A percentile compares a stretch with the other conserved stretches of the same genome.
Evolutionary conservation across 495 filamentous ascomycete species (phyloP).

Genomic region (Hypoxylon subgilvum): DNA sequence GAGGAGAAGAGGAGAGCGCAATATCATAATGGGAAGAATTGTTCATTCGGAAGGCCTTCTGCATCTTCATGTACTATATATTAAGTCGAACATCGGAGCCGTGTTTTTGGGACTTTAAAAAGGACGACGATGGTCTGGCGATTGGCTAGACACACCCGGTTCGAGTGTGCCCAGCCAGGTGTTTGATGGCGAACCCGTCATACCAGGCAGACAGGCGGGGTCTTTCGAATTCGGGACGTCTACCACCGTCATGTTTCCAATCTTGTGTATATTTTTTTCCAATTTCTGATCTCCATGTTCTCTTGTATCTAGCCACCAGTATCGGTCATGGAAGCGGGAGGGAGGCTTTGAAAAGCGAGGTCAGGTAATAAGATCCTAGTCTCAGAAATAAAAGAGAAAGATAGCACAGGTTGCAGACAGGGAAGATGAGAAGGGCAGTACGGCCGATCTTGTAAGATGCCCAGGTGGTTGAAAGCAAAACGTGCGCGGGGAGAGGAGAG

Average conservation of each 20-base stretch:
- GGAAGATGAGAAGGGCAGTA: constrained; percentile 1
- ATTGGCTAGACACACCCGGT: constrained; percentile 11
- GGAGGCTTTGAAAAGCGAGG: constrained; percentile 18
- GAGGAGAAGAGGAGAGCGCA: constrained; percentile 28
- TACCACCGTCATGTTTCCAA: constrained; percentile 24
- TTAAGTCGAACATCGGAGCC: constrained; percentile 19
- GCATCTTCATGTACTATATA: constrained; percentile 39
- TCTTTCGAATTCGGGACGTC: constrained; percentile 26
- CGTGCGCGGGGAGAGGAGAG: constrained; percentile 16
- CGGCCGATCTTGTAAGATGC: constrained; percentile 18
- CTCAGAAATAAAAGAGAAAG: constrained; percentile 11
- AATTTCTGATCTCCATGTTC: constrained; percentile 28
- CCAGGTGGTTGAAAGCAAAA: constrained; percentile 12
- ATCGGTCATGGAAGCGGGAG: constrained; percentile 20
- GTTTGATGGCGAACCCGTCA: constrained; percentile 28
- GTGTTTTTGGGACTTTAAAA: constrained; percentile 21
- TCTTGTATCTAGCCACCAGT: constrained; percentile 24
- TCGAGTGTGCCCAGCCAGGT: constrained; percentile 16
- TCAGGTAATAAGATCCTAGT: constrained; percentile 35
- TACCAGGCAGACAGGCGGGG: constrained; percentile 28
- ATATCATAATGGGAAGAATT: constrained; percentile 33
- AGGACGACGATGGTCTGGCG: constrained; percentile 8
- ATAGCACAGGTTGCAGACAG: constrained; percentile 26
- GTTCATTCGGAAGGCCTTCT: constrained; percentile 23
- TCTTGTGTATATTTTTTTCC: constrained; percentile 35